Evolutionary conservation across 169 alveolate genomes (phyloP).

Genomic region (Eimeria praecox): DNA sequence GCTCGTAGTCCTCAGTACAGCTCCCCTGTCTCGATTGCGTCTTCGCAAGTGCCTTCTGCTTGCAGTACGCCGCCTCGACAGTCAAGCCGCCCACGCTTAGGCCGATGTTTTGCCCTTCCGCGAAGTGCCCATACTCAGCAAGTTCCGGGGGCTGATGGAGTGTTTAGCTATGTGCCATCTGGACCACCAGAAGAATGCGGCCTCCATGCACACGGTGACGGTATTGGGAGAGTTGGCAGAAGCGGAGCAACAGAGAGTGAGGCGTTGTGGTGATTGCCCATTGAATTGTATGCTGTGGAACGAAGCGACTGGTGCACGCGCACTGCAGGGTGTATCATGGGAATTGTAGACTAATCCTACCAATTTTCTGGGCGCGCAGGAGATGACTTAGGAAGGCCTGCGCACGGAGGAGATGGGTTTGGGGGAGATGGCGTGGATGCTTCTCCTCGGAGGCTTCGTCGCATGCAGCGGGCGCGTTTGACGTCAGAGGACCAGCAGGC

Average conservation of each 20-base stretch:
- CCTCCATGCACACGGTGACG: constrained; percentile 33
- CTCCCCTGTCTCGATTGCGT: constrained; percentile 59
- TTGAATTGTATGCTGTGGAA: neutral
- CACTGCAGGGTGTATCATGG: neutral
- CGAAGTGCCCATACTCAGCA: constrained; percentile 14
- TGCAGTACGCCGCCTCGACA: constrained; percentile 72
- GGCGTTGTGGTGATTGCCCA: neutral
- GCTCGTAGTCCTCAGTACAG: constrained; percentile 52
- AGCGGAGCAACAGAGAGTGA: constrained; percentile 47
- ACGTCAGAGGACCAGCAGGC: constrained; percentile 49
- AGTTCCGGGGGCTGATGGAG: constrained; percentile 26
- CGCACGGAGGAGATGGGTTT: constrained; percentile 18
- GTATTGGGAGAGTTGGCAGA: constrained; percentile 1
- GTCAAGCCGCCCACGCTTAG: constrained; percentile 69
- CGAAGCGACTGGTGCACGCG: neutral
- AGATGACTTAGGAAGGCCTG: constrained; percentile 30
- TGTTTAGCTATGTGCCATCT: neutral
- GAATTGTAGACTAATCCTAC: neutral
- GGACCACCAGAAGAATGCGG: constrained; percentile 54
- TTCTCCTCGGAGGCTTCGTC: constrained; percentile 68
- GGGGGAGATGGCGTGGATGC: constrained; percentile 42
- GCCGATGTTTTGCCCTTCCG: constrained; percentile 62
- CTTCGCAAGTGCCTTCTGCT: constrained; percentile 71
- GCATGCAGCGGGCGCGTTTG: constrained; percentile 67
- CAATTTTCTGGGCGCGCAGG: constrained; percentile 3